Base-by-base conservation (phyloP, 2,329 filamentous ascomycete genomes). In the Fusarium secorum region DNA sequence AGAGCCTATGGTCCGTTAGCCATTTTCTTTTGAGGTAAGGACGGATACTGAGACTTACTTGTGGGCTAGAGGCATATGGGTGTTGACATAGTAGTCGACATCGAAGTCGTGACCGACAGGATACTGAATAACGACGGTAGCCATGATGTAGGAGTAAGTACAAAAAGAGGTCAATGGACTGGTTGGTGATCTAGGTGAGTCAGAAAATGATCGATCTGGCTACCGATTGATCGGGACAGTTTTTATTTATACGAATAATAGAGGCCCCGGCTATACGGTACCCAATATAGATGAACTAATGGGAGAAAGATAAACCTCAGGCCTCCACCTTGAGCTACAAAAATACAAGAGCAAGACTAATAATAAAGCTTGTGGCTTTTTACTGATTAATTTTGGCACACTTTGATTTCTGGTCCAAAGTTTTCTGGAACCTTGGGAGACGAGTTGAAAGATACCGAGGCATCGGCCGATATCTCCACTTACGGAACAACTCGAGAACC, bases 51-150 rank as follows among this genome's bases (percentile, higher is more conserved):
- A 11, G 7, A 26, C 46, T 35, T 14, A 66, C 64, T 66, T 66
- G 20, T 61, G 26, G 4, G 14, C 62, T 0, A 66, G 36, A 8
- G 62, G 55, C 45, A 66, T 61, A 10, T 66, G 64, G 1, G 35
- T 66, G 32, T 61, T 66, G 11, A 61, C 5, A 14, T 66, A 66
- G 35, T 66, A 66, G 20, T 66, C 64, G 15, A 66, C 11, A 33
- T 66, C 48, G 11, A 66, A 66, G n/a, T 66, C 63, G 22, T 66
- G 55, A 6, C 64, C 64, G 32, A n/a, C 38, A 11, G 64, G 64
- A 22, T 66, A 66, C 5, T 66, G 64, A 24, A 66, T 33, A 18
- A 66, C 22, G 5, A 66, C n/a, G 4, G 64, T 66, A 13, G 39
- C 20, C 64, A 66, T 66, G 11, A 5, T 48, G 35, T 8, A 10